Evolutionary conservation across 1,284 basidiomycete genomes (phyloP), one percentile per base, ranked within the genome.

Genomic region (Phenoliferia sp.): DNA sequence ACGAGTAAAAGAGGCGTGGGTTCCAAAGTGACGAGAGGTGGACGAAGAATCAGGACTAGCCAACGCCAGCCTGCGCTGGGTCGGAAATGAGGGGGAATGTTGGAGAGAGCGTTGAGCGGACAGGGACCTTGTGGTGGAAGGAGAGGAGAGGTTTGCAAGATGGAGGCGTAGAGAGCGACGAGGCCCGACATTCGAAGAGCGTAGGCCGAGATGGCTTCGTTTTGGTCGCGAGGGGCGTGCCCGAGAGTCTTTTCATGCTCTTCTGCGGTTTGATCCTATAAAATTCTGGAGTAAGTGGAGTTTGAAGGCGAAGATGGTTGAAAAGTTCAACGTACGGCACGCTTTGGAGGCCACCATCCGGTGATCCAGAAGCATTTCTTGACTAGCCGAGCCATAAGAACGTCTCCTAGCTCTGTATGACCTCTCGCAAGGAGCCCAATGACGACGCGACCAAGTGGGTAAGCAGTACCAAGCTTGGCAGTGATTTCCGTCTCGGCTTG

Each of bases 401-500:
- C 83, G 16, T 90, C 84, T 0, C 85, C 83, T 84, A 97, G 69
- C 76, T 83, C 76, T 79, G 82, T 67, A 87, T 85, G 74, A 72
- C 84, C 78, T 73, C 83, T 73, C 2, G 81, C 66, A 22, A 81
- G 62, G 28, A 95, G 82, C 62, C 86, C 86, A 58, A 88, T 82
- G 0, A 90, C 82, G 4, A 97, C 85, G 32, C 86, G 84, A 0
- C 90, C 92, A 15, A 98, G 84, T 0, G 95, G 94, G 57, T 85
- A 84, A 0, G 93, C 94, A 12, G 89, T 89, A 44, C 87, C 86
- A 73, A 90, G 87, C 79, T 94, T 91, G 2, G 92, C 93, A 2
- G 90, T 87, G 7, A 97, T 92, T 79, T 99, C 95, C 0, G 88
- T 90, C 80, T 97, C 94, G 9, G 94, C 94, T 82, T 98, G 96